Conservation (phyloP, 2,329 filamentous ascomycete species). For the Acarospora socialis region DNA sequence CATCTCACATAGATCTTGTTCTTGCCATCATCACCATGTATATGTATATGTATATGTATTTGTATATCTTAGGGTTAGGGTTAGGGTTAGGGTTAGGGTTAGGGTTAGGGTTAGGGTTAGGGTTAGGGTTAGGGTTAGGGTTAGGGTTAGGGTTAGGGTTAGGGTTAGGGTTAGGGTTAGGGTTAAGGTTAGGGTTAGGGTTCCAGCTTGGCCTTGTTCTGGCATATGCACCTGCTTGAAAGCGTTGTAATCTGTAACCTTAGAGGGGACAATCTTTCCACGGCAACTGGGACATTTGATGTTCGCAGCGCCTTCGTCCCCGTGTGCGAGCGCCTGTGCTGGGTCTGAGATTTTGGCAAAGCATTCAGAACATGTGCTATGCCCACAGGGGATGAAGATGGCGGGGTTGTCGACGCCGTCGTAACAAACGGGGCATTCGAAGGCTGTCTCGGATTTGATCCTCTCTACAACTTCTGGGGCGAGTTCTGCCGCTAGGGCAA, state of each 20-base stretch:
- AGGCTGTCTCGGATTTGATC: conserved; percentile 34
- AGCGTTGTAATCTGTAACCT: conserved; percentile 57
- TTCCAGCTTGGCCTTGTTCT: conserved; percentile 28
- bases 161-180: too few species aligned
- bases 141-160: too few species aligned
- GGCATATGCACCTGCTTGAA: conserved; percentile 63
- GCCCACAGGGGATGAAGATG: conserved; percentile 72
- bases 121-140: too few species aligned
- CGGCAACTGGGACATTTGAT: conserved; percentile 67
- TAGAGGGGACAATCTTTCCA: conserved; percentile 47
- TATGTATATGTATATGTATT: too few species aligned
- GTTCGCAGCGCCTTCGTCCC: conserved; percentile 36
- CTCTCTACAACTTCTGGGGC: conserved; percentile 47
- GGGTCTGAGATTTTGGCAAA: conserved; percentile 56
- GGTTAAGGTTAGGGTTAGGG: too few species aligned
- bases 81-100: too few species aligned
- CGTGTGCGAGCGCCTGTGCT: conserved; percentile 40
- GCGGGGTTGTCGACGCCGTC: conserved; percentile 60
- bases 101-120: too few species aligned
- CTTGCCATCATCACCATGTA: too few species aligned
- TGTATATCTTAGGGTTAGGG: too few species aligned
- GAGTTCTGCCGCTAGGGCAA: conserved; percentile 49
- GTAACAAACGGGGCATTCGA: conserved; percentile 73
- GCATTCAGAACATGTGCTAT: conserved; percentile 65
- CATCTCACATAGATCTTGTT: too few species aligned